A percentile compares a stretch with the other conserved stretches of the same genome.
These are phyloP conservation scores for Fomitopsis betulina DNA, from an alignment of 1,284 basidiomycete species.

Conservation along the genomic window DNA sequence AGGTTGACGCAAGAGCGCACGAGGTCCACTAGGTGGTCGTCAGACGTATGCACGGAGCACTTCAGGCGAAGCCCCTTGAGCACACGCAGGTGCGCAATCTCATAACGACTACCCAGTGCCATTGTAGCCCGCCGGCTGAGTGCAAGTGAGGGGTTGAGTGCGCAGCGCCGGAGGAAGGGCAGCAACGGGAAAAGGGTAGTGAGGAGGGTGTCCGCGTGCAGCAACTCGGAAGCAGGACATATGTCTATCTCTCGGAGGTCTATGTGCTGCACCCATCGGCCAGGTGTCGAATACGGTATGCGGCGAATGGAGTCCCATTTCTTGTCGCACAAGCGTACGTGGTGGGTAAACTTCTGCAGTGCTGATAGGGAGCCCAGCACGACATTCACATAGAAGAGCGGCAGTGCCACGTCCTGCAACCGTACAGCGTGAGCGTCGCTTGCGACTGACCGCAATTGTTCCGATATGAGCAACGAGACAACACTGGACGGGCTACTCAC, in stretches of 20 bases:
- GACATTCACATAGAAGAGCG: slow-evolving; percentile 63
- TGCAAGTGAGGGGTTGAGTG: slow-evolving; percentile 53
- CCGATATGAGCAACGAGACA: not conserved
- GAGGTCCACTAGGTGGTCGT: slow-evolving; percentile 38
- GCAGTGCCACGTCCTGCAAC: slow-evolving; percentile 58
- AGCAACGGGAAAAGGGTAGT: slow-evolving; percentile 62
- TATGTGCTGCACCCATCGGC: slow-evolving; percentile 74
- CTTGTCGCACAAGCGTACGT: slow-evolving; percentile 59
- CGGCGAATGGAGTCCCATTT: slow-evolving; percentile 83
- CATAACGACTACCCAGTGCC: slow-evolving; percentile 53
- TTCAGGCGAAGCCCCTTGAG: slow-evolving; percentile 53
- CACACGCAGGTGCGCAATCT: slow-evolving; percentile 45
- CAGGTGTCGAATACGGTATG: slow-evolving; percentile 79
- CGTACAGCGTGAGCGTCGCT: not conserved
- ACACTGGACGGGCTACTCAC: slow-evolving; percentile 37
- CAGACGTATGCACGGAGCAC: slow-evolving; percentile 12
- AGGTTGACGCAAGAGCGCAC: slow-evolving; percentile 54
- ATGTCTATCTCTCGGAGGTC: slow-evolving; percentile 58
- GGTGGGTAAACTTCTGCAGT: slow-evolving; percentile 53
- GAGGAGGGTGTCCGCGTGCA: slow-evolving; percentile 55
- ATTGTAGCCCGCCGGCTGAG: slow-evolving; percentile 56
- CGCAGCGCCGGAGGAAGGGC: slow-evolving; percentile 61
- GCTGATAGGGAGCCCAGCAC: slow-evolving; percentile 40
- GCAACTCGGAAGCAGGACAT: slow-evolving; percentile 39
- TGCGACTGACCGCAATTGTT: not conserved